Conservation (phyloP, 495 filamentous ascomycete genomes). For the Penicillium manginii region DNA sequence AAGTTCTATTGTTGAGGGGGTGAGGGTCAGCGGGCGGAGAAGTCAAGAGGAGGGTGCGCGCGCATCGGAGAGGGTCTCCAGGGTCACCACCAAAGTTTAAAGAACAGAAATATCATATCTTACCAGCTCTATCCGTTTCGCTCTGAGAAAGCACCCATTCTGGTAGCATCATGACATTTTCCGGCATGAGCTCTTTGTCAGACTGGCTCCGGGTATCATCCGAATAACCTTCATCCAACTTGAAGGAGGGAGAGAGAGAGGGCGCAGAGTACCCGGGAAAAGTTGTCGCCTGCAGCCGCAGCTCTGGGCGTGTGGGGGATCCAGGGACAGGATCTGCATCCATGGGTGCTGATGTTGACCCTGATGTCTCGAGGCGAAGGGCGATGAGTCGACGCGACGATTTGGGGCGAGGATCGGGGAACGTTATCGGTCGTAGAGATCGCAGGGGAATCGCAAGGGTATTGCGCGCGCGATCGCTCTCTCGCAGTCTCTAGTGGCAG, state of each 20-base stretch:
- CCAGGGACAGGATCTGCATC: conserved; percentile 33
- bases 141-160: conserved; percentile 56
- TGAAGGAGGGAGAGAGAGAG: conserved; percentile 51
- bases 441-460: too few species aligned
- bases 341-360: conserved; percentile 29
- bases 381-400: conserved; percentile 7
- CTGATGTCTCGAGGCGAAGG: conserved; percentile 2
- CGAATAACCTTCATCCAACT: conserved; percentile 68
- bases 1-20: conserved; percentile 41
- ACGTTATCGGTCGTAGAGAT: neutral
- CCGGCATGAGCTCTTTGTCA: conserved; percentile 46
- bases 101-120: conserved; percentile 14
- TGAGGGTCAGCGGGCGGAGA: conserved; percentile 14
- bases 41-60: conserved; percentile 5
- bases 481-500: neutral
- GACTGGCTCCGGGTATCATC: conserved; percentile 63
- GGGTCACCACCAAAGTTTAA: neutral
- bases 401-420: neutral
- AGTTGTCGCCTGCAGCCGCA: conserved; percentile 31
- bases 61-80: neutral
- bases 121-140: conserved; percentile 60
- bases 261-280: conserved; percentile 33
- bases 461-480: too few species aligned
- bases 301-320: conserved; percentile 24
- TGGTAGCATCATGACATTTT: conserved; percentile 50